phyloP scores from a whole-genome alignment of 129 eudicot genomes.

The Tagetes erecta region DNA sequence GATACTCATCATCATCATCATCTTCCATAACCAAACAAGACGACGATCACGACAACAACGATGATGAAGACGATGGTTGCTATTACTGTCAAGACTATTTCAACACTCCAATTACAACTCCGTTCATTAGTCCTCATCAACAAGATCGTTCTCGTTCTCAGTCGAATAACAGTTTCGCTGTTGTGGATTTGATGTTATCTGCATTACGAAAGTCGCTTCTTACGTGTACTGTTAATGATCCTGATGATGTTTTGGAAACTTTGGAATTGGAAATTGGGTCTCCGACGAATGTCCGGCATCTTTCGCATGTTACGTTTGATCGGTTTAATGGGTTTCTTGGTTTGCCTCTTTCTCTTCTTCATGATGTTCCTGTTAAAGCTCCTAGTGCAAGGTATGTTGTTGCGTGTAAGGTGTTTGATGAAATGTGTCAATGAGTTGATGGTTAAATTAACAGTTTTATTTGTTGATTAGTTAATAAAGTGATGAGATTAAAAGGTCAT shows the following conservation, averaged over 20 bases:
- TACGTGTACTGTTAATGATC: constrained; percentile 69
- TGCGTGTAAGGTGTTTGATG: constrained; percentile 6
- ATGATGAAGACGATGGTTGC: constrained; percentile 38
- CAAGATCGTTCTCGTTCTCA: constrained; percentile 1
- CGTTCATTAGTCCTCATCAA: constrained; percentile 50
- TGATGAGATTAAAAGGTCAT: background rate
- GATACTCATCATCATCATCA: constrained; percentile 27
- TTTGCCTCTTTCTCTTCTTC: constrained; percentile 65
- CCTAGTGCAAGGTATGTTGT: constrained; percentile 81
- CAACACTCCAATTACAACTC: constrained; percentile 45
- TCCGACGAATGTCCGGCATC: constrained; percentile 72
- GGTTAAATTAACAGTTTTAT: background rate
- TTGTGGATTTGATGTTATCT: constrained; percentile 45
- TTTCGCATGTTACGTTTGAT: constrained; percentile 84
- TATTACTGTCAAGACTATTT: constrained; percentile 38
- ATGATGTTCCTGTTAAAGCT: constrained; percentile 57
- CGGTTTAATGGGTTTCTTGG: constrained; percentile 81
- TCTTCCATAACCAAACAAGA: constrained; percentile 6
- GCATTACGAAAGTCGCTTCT: constrained; percentile 78
- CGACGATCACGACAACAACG: constrained; percentile 1
- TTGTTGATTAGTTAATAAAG: background rate
- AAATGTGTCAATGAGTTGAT: background rate
- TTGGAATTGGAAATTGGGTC: constrained; percentile 64
- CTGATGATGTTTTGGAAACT: constrained; percentile 33
- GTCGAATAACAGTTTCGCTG: constrained; percentile 39